phyloP scores from a whole-genome alignment of 2,329 filamentous ascomycete genomes.

The Whalleya microplaca region DNA sequence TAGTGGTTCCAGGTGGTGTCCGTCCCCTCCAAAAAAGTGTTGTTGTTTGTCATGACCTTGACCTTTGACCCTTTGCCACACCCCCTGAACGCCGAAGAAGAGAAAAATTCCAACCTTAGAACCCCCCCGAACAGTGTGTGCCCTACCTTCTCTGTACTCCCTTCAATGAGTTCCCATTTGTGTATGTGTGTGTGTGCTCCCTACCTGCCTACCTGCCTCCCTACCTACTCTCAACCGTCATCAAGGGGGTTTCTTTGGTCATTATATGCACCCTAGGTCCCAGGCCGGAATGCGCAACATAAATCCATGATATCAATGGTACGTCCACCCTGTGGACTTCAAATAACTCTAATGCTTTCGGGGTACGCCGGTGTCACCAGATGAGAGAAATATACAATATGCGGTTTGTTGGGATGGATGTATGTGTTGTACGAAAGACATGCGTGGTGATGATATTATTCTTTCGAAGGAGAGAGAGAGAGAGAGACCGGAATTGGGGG shows the following conservation, averaged over 20 bases:
- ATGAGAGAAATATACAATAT: constrained; percentile 35
- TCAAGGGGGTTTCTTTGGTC: constrained; percentile 5
- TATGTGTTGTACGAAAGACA: constrained; percentile 9
- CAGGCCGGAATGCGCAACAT: constrained; percentile 24
- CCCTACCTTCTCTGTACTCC: constrained; percentile 26
- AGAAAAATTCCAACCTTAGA: constrained; percentile 12
- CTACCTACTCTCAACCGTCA: constrained; percentile 3
- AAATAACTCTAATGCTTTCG: constrained; percentile 22
- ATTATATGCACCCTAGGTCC: constrained; percentile 23
- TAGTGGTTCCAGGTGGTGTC: too few species aligned
- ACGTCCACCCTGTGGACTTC: constrained; percentile 26
- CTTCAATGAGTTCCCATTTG: constrained; percentile 18
- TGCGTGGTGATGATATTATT: constrained; percentile 3
- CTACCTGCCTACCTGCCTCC: too few species aligned
- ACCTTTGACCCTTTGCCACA: constrained; percentile 1
- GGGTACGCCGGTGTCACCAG: constrained; percentile 8
- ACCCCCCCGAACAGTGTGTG: constrained; percentile 16
- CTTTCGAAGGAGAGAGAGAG: not conserved
- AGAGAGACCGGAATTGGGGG: not conserved
- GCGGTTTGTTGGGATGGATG: constrained; percentile 28
- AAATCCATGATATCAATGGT: constrained; percentile 33
- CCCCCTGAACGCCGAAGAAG: constrained; percentile 20
- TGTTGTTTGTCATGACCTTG: too few species aligned
- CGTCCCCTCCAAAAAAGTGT: constrained; percentile 1
- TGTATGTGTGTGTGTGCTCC: too few species aligned